Evolutionary conservation across 345 rosid genomes (phyloP).

Genomic region (Euphorbia peplus): DNA sequence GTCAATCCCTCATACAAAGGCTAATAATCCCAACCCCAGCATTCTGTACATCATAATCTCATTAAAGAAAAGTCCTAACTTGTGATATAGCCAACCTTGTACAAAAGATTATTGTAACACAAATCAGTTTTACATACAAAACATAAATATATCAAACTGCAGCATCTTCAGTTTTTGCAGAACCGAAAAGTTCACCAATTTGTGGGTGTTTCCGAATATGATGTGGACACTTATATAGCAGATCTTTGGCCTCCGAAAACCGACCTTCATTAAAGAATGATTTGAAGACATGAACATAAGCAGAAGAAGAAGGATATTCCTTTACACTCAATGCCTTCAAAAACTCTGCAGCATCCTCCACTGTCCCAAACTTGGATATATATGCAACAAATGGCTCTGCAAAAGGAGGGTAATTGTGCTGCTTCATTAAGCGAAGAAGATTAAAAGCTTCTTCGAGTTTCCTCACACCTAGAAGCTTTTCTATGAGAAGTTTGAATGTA

Average conservation of each 20-base stretch:
- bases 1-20: too few species aligned
- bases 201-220: slow-evolving; percentile 63
- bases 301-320: slow-evolving; percentile 54
- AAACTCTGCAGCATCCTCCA: slow-evolving; percentile 62
- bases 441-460: slow-evolving; percentile 72
- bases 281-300: slow-evolving; percentile 50
- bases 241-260: slow-evolving; percentile 69
- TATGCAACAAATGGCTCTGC: slow-evolving; percentile 60
- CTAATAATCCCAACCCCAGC: too few species aligned
- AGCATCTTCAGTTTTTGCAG: slow-evolving; percentile 23
- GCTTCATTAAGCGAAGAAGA: slow-evolving; percentile 71
- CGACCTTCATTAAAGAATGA: slow-evolving; percentile 72
- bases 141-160: not conserved
- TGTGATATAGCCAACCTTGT: too few species aligned
- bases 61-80: too few species aligned
- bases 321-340: slow-evolving; percentile 59
- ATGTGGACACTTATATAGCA: slow-evolving; percentile 68
- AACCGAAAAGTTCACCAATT: slow-evolving; percentile 60
- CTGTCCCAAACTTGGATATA: slow-evolving; percentile 69
- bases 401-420: slow-evolving; percentile 56
- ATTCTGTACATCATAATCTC: too few species aligned
- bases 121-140: too few species aligned
- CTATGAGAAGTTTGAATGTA: slow-evolving; percentile 68
- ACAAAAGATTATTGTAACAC: too few species aligned
- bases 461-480: slow-evolving; percentile 57